Percentiles rank a stretch among this genome's conserved stretches.
These are phyloP conservation scores for Medicago ruthenica DNA, from an alignment of 306 rosid genomes.

Conservation along the genomic window DNA sequence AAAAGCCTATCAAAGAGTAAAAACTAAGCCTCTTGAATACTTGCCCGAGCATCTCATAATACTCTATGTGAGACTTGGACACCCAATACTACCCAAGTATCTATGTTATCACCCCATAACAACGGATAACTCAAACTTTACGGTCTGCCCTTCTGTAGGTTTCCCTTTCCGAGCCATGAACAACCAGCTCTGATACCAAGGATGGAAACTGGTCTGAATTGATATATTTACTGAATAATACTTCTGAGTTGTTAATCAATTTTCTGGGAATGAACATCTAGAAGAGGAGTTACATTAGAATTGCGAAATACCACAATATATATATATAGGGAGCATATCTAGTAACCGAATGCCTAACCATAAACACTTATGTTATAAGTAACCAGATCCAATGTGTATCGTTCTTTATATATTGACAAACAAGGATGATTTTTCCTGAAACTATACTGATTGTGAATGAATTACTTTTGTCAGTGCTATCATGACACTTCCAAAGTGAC, in stretches of 20 bases:
- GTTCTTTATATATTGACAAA: slow-evolving; percentile 31
- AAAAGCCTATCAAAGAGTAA: not conserved
- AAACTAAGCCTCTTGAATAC: not conserved
- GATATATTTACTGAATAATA: not conserved
- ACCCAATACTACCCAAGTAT: too few species aligned
- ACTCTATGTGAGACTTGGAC: not conserved
- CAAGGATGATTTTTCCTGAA: slow-evolving; percentile 11
- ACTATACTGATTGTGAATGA: slow-evolving; percentile 31
- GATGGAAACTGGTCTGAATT: not conserved
- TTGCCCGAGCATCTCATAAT: not conserved
- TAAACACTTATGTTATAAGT: not conserved
- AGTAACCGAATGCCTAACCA: not conserved
- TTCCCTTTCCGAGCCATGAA: not conserved
- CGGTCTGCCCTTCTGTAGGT: not conserved
- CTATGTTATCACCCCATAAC: not conserved
- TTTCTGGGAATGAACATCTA: not conserved
- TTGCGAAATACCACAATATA: not conserved
- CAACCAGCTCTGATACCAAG: not conserved
- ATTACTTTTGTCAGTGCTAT: slow-evolving; percentile 74
- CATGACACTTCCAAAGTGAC: slow-evolving; percentile 89
- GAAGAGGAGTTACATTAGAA: not conserved
- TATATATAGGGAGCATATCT: too few species aligned
- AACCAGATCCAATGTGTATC: slow-evolving; percentile 21
- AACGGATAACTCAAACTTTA: too few species aligned
- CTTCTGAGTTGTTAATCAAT: not conserved